phyloP scores from a whole-genome alignment of 148 eudicot genomes.

The Linanthus parryae region DNA sequence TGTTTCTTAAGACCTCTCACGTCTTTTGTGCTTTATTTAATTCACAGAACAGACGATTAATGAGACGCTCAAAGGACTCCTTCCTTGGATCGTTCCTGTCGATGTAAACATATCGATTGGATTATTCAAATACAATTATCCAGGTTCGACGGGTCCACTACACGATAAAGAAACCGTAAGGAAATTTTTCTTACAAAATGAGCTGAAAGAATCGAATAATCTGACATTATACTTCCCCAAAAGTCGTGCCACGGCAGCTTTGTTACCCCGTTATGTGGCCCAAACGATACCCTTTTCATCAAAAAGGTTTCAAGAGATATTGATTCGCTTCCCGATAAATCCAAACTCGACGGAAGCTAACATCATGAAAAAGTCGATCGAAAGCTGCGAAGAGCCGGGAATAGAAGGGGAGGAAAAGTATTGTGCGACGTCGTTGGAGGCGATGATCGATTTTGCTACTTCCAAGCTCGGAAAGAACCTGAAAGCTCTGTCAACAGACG shows the following conservation, averaged over 20 bases:
- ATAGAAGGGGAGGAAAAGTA: conserved; percentile 7
- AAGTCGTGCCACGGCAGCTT: not conserved
- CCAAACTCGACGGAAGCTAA: conserved; percentile 3
- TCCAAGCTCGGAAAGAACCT: conserved; percentile 4
- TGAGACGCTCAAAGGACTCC: too few species aligned
- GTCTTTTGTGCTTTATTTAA: too few species aligned
- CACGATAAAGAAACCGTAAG: too few species aligned
- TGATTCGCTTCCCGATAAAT: conserved; percentile 20
- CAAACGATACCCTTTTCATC: conserved; percentile 14
- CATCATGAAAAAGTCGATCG: not conserved
- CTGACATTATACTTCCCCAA: conserved; percentile 15
- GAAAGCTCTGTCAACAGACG: conserved; percentile 21
- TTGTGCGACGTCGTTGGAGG: conserved; percentile 14
- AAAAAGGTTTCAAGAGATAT: conserved; percentile 5
- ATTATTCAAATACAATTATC: too few species aligned
- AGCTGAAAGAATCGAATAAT: not conserved
- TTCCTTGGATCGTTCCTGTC: too few species aligned
- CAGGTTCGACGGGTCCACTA: too few species aligned
- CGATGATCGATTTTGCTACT: conserved; percentile 5
- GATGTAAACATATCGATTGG: too few species aligned
- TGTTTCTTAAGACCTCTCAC: too few species aligned
- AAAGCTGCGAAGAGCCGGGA: not conserved
- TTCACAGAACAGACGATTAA: too few species aligned
- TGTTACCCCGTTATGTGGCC: conserved; percentile 6
- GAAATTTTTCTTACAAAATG: conserved; percentile 7